Evolutionary conservation across 306 rosid genomes (phyloP), one percentile per base, ranked within the genome.

Genomic region (Acacia melanoxylon): DNA sequence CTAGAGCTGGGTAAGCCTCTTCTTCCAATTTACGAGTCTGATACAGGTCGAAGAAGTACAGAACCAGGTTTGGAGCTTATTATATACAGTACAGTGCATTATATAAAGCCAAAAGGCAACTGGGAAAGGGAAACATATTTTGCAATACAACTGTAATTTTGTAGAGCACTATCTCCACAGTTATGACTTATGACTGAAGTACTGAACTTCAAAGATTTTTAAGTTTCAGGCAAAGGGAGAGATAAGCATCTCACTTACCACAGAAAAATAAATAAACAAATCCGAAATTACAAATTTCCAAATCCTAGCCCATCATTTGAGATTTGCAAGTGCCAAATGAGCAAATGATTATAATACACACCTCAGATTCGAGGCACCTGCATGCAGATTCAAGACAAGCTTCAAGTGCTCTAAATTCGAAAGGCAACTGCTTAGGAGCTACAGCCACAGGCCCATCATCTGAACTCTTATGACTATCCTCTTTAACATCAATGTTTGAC

Each of bases 1-100:
- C 98, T 27, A 94, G 86, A 52, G 97, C 98, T 33, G 97, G 96
- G 79, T 92, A 91, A 81, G 98, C 94, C 81, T 94, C 94, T 54
- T 59, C 91, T 85, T 94, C 98, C 87, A 92, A 82, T 41, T 88
- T 88, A 29, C 31, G 83, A 48, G 91, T 90, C 98, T 94, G 66
- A 83, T 40, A 72, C 65, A 90, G 68, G 45, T 33, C 56, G 71
- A 31, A 63, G 62, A 54, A 27, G 80, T 62, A 72, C 24, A 65
- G 54, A 79, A 40, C 52, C 29, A 22, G 24, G 72, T 35, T 29
- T 11, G 14, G 3, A 4, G 42, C 72, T 69, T 56, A 42, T 20
- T 78, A 65, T 11, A 61, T 61, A 25, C 29, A 3, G 5, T 11
- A 61, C 65, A 48, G 4, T 48, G n/a, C 41, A 37, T 59, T 24